Percentiles rank a stretch among this genome's conserved stretches.
Conservation (phyloP, 2,329 filamentous ascomycete genomes). For the Fusarium nanum region DNA sequence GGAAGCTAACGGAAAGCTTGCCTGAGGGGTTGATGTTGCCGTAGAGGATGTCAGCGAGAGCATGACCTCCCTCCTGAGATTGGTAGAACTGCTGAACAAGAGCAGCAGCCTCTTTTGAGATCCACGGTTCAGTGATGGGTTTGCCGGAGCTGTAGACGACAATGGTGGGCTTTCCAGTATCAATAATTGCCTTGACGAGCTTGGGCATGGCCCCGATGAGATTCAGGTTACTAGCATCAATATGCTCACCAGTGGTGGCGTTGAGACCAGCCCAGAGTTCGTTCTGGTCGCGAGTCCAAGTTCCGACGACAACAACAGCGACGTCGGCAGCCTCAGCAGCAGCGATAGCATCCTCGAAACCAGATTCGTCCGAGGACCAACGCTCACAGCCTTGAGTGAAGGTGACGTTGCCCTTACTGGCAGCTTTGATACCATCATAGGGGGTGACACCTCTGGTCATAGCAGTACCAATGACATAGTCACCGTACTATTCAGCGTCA, state of each 20-base stretch:
- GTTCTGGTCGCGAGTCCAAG: constrained; percentile 78
- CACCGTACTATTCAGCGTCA: constrained; percentile 65
- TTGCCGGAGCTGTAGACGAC: constrained; percentile 78
- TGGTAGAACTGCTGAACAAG: constrained; percentile 82
- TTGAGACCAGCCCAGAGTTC: constrained; percentile 78
- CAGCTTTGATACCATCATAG: constrained; percentile 73
- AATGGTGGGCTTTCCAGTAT: constrained; percentile 74
- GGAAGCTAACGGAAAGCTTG: constrained; percentile 74
- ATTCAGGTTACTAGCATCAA: constrained; percentile 72
- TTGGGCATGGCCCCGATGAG: constrained; percentile 77
- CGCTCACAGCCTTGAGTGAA: constrained; percentile 78
- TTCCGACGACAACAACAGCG: constrained; percentile 79
- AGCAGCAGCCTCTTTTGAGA: constrained; percentile 71
- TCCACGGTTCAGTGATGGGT: constrained; percentile 79
- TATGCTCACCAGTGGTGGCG: constrained; percentile 79
- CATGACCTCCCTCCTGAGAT: constrained; percentile 74
- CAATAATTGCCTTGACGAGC: constrained; percentile 74
- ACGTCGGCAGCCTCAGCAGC: constrained; percentile 75
- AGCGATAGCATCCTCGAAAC: constrained; percentile 73
- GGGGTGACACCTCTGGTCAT: constrained; percentile 75
- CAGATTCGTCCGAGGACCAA: constrained; percentile 77
- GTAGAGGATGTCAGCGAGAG: constrained; percentile 73
- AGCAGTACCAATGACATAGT: constrained; percentile 76
- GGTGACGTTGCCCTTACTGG: constrained; percentile 69
- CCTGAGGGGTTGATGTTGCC: constrained; percentile 74